Percentiles rank a stretch among this genome's conserved stretches.
These are phyloP conservation scores for Phoma sp. DNA, from an alignment of 2,329 filamentous ascomycete species.

Conservation along the genomic window DNA sequence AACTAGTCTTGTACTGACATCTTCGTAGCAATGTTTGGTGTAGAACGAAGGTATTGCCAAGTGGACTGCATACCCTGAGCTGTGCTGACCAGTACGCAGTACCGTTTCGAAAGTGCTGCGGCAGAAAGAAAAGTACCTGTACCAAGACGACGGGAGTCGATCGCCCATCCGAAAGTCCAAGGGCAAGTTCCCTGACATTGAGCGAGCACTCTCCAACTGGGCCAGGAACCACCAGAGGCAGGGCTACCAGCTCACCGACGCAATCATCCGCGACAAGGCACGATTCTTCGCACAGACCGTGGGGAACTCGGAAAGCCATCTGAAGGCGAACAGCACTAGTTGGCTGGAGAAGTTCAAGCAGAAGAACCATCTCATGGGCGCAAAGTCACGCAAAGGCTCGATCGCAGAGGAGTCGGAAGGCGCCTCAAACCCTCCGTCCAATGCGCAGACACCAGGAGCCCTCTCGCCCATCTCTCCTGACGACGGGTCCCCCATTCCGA, in stretches of 20 bases:
- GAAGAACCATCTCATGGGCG: constrained; percentile 71
- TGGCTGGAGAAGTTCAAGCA: constrained; percentile 98
- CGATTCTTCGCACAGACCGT: constrained; percentile 78
- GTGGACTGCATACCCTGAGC: constrained; percentile 9
- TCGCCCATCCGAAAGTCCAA: constrained; percentile 84
- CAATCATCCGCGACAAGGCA: constrained; percentile 85
- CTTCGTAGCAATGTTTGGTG: constrained; percentile 78
- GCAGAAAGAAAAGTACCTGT: constrained; percentile 92
- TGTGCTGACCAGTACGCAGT: constrained; percentile 58
- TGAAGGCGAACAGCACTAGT: constrained; percentile 72
- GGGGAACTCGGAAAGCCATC: constrained; percentile 72
- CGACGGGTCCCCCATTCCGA: constrained; percentile 71
- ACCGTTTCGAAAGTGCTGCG: constrained; percentile 98
- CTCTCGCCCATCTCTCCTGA: constrained; percentile 77
- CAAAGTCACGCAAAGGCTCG: constrained; percentile 62
- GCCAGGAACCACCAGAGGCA: constrained; percentile 79
- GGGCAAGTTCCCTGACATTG: constrained; percentile 87
- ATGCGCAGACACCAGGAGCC: constrained; percentile 67
- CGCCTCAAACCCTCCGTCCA: constrained; percentile 62
- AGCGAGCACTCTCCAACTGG: constrained; percentile 88
- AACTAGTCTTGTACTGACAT: constrained; percentile 37
- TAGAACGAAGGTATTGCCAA: constrained; percentile 84
- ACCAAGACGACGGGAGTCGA: constrained; percentile 76
- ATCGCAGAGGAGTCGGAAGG: constrained; percentile 72
- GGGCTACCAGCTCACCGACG: constrained; percentile 75